Conservation (phyloP, 345 rosid genomes). For the Murraya koenigii region DNA sequence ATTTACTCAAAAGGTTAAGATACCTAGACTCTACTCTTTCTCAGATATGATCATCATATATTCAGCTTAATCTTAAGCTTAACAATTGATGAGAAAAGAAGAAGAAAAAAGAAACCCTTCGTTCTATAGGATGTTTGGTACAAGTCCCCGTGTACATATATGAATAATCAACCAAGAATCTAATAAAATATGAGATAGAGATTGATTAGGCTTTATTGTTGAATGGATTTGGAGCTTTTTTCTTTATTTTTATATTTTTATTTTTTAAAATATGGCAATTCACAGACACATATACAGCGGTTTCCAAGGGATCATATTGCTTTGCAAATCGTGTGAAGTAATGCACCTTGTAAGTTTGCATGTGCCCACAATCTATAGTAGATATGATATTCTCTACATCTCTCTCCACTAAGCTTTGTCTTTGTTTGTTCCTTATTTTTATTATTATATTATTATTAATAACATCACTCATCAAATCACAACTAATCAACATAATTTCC, state of each 20-base stretch:
- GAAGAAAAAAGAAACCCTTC: background rate
- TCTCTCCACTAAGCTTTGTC: slow-evolving; percentile 61
- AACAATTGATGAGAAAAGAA: background rate
- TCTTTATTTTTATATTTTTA: no score
- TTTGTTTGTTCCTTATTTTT: slow-evolving; percentile 23
- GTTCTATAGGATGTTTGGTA: slow-evolving; percentile 5
- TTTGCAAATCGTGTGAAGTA: slow-evolving; percentile 29
- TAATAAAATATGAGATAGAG: slow-evolving; percentile 27
- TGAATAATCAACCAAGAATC: slow-evolving; percentile 14
- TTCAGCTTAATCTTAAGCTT: background rate
- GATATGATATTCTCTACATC: slow-evolving; percentile 46
- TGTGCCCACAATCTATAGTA: slow-evolving; percentile 61
- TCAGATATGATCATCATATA: background rate
- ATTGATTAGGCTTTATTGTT: slow-evolving; percentile 22
- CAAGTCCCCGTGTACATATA: slow-evolving; percentile 21
- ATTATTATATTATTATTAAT: slow-evolving; percentile 19
- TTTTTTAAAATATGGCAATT: background rate
- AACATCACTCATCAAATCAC: slow-evolving; percentile 47
- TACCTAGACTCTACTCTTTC: slow-evolving; percentile 7
- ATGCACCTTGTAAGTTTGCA: slow-evolving; percentile 33
- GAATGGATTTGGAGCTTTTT: slow-evolving; percentile 6
- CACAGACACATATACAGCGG: slow-evolving; percentile 15
- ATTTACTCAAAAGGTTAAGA: slow-evolving; percentile 15
- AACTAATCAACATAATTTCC: slow-evolving; percentile 44
- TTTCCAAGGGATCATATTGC: slow-evolving; percentile 23